Evolutionary conservation across 257 asterid genomes (phyloP), one percentile per base, ranked within the genome.

Genomic region (Capsicum baccatum): DNA sequence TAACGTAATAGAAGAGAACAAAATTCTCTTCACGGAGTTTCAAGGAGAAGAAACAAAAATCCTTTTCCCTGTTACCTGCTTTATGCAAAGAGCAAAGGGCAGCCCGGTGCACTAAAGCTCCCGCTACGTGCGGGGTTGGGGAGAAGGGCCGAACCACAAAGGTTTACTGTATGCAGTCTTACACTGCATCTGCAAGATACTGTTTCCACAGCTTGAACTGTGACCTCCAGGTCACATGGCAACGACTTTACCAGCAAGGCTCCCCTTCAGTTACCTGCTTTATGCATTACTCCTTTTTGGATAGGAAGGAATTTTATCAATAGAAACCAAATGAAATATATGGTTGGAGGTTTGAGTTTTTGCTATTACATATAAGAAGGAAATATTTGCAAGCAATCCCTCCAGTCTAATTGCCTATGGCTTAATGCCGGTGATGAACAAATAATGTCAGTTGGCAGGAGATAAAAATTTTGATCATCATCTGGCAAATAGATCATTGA

Each of bases 391-490:
- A 74, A 48, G 80, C 0, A 26, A 42, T 71, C 39, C 56, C 58
- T 47, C 79, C 21, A 47, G 79, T n/a, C 56, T 69, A 69, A 42
- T 26, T 71, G 79, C n/a, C 35, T 71, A 21, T 50, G n/a, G n/a
- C 17, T 71, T 71, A 71, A 47, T 71, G 57, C 58, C 17, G 58
- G 79, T 47, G 58, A 44, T 71, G 79, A 71, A 47, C 33, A 71
- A 2, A 71, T 71, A 71, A 47, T 71, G 79, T 69, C 54, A 71
- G 10, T n/a, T 71, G 37, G 37, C 9, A 47, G 42, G 81, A 50
- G 81, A 74, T 48, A 10, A 50, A 74, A 74, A 19, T 6, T 19
- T 74, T 74, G 81, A 74, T 74, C 42, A 74, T 12, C 17, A n/a
- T 52, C 81, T 52, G 47, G 26, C 44, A 70, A 42, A 76, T 76